Evolutionary conservation across 2,329 filamentous ascomycete species (phyloP).

Genomic region (Eurotiales sp.): DNA sequence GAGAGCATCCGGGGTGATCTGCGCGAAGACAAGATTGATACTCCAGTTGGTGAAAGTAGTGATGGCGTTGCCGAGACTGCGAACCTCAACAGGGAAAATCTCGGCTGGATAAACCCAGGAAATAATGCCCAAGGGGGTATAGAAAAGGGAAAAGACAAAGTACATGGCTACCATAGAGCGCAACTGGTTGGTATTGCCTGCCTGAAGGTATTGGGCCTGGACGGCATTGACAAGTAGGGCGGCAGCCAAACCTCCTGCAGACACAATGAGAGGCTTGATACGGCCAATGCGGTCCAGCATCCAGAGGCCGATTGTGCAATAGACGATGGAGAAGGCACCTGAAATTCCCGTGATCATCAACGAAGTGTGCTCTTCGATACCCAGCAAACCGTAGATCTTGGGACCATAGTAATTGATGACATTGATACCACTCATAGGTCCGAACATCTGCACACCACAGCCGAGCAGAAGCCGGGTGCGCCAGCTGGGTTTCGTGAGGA

Average conservation of each 20-base stretch:
- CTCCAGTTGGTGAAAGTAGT: slow-evolving; percentile 47
- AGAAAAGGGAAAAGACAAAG: slow-evolving; percentile 46
- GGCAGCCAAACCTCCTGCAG: slow-evolving; percentile 43
- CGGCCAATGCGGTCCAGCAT: slow-evolving; percentile 48
- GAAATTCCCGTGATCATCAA: slow-evolving; percentile 52
- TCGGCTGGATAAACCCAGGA: slow-evolving; percentile 47
- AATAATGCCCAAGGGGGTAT: slow-evolving; percentile 43
- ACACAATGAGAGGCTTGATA: slow-evolving; percentile 46
- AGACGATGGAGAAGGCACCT: slow-evolving; percentile 48
- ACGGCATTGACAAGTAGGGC: slow-evolving; percentile 40
- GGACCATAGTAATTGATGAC: slow-evolving; percentile 44
- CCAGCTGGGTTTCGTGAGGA: slow-evolving; percentile 42
- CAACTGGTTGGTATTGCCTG: slow-evolving; percentile 33
- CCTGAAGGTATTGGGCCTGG: slow-evolving; percentile 31
- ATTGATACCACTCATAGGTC: slow-evolving; percentile 47
- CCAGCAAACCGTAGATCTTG: slow-evolving; percentile 43
- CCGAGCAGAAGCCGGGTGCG: slow-evolving; percentile 46
- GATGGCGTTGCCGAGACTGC: slow-evolving; percentile 40
- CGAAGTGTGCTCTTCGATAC: slow-evolving; percentile 42
- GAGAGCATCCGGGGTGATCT: slow-evolving; percentile 47
- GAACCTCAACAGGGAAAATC: slow-evolving; percentile 44
- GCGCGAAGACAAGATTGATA: slow-evolving; percentile 47
- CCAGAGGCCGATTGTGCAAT: slow-evolving; percentile 46
- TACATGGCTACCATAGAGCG: slow-evolving; percentile 47
- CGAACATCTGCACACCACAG: slow-evolving; percentile 48